Evolutionary conservation across 371 early-diverging fungal genomes (phyloP), one percentile per base, ranked within the genome.

Genomic region (Gilbertella persicaria): DNA sequence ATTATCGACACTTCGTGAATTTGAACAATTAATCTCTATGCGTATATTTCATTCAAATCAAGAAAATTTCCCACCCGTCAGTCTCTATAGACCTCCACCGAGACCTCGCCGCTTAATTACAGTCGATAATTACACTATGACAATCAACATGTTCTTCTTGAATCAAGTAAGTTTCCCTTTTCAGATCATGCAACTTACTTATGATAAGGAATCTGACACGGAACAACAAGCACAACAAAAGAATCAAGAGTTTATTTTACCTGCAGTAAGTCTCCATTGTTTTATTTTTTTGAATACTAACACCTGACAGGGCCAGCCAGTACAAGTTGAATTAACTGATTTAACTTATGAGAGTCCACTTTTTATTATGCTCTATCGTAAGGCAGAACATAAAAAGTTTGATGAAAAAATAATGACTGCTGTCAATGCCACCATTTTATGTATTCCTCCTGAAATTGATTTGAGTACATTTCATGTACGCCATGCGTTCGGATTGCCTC

Each of bases 21-120:
- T 67, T 0, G 59, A 66, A 39, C 53, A 53, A 35, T 47, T 71
- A 5, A 46, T 71, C 24, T 56, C 62, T 19, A 16, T 66, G 14
- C 57, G 69, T 3, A 23, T 72, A 1, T 53, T 50, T 17, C 36
- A 51, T 20, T 50, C 36, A 25, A 58, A 21, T 9, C 50, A 23
- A 20, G 19, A 6, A 16, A 21, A 19, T 7, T 39, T 14, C 26
- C 45, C 28, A 19, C 35, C 30, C 1, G 38, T 28, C 21, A 36
- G 3, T 1, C 45, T 23, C 2, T 5, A 28, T 5, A 46, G 68
- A 20, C 25, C 51, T 4, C 48, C 57, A 1, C 58, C 60, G 10
- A 51, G 50, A 5, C 59, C 67, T 10, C 39, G 50, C 10, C 60
- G 66, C 5, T 33, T 72, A 7, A 29, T 64, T 2, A 67, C 66